Conservation (phyloP, 2,329 filamentous ascomycete species). For the Pseudocercospora eumusae region DNA sequence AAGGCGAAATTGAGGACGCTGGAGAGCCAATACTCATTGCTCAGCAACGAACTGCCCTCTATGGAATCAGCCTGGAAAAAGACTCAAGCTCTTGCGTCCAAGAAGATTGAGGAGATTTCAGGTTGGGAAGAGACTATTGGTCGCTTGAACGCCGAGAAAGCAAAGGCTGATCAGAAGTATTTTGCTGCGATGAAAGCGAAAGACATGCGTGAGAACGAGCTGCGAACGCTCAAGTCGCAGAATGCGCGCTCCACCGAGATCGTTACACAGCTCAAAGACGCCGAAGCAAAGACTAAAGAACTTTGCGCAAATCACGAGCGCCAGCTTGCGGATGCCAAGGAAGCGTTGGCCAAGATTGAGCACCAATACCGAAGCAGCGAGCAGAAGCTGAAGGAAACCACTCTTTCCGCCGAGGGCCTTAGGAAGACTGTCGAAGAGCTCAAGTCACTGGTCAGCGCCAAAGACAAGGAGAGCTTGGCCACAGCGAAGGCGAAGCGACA, state of each 20-base stretch:
- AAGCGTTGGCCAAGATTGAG: conserved; percentile 70
- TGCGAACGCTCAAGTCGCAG: conserved; percentile 75
- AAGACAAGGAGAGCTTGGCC: conserved; percentile 68
- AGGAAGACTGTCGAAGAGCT: conserved; percentile 76
- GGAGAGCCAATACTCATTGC: conserved; percentile 75
- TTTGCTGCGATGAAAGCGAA: conserved; percentile 94
- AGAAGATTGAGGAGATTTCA: conserved; percentile 78
- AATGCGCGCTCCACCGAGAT: conserved; percentile 91
- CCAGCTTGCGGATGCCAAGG: conserved; percentile 79
- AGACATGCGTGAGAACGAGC: conserved; percentile 78
- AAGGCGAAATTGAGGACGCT: conserved; percentile 72
- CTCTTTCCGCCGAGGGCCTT: conserved; percentile 68
- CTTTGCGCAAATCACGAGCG: conserved; percentile 86
- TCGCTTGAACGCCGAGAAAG: conserved; percentile 80
- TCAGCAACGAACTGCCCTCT: conserved; percentile 83
- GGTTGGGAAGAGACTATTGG: conserved; percentile 76
- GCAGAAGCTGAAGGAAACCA: conserved; percentile 67
- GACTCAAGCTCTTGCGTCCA: conserved; percentile 77
- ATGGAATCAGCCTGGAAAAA: conserved; percentile 92
- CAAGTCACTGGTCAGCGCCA: conserved; percentile 70
- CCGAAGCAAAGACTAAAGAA: conserved; percentile 74
- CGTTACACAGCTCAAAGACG: conserved; percentile 87
- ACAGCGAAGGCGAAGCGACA: conserved; percentile 64
- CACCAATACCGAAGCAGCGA: conserved; percentile 76
- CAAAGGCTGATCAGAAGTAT: conserved; percentile 96